phyloP scores from a whole-genome alignment of 2,329 filamentous ascomycete genomes.

The Penicillium sp. region DNA sequence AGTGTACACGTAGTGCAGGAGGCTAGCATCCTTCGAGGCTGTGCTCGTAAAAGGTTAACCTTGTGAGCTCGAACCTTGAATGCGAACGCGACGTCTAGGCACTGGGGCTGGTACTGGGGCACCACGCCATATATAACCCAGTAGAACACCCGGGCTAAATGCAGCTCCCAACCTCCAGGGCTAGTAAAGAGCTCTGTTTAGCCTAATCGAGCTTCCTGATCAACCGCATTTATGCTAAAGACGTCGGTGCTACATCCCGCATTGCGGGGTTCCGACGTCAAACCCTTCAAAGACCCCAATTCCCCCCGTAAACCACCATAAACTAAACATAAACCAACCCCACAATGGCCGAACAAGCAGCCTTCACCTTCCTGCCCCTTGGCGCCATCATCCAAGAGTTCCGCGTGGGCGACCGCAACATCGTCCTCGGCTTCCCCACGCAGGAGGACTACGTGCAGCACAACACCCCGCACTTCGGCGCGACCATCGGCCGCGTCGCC shows the following conservation, averaged over 20 bases:
- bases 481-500: constrained; percentile 82
- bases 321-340: too few relatives aligned
- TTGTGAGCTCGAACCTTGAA: too few relatives aligned
- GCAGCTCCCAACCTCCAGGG: too few relatives aligned
- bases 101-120: too few relatives aligned
- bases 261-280: constrained; percentile 28
- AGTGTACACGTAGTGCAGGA: too few relatives aligned
- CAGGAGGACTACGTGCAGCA: constrained; percentile 73
- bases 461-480: constrained; percentile 83
- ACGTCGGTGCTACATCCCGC: constrained; percentile 18
- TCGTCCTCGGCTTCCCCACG: constrained; percentile 82
- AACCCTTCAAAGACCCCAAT: neutral
- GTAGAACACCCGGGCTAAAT: too few relatives aligned
- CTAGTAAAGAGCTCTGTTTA: neutral
- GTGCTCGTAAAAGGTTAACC: neutral
- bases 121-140: too few relatives aligned
- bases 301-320: neutral
- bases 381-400: constrained; percentile 66
- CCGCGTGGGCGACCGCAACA: constrained; percentile 75
- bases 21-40: neutral
- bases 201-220: neutral
- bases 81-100: too few relatives aligned
- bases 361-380: constrained; percentile 48
- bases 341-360: constrained; percentile 31
- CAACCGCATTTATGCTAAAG: constrained; percentile 11